phyloP scores from a whole-genome alignment of 73 alveolate genomes.

The Breviolum minutum region DNA sequence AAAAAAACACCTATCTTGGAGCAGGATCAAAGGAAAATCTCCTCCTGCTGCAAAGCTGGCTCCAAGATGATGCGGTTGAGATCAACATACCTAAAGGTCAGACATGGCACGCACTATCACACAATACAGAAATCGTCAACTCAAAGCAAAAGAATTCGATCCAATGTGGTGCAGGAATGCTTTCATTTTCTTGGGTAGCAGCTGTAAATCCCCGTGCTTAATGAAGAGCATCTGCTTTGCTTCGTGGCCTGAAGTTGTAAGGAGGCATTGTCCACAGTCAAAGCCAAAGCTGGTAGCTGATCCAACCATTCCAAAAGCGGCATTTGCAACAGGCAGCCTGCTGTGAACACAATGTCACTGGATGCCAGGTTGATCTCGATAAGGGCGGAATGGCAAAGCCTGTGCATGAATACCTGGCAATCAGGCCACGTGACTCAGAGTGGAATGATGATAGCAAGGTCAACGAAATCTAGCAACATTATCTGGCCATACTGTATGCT shows the following conservation, averaged over 20 bases:
- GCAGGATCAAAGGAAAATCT: neutral
- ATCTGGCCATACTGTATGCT: neutral
- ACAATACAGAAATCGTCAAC: no score
- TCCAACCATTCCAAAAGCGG: neutral
- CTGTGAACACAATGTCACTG: slow-evolving; percentile 60
- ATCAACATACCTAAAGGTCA: slow-evolving; percentile 28
- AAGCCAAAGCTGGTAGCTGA: neutral
- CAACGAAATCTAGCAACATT: neutral
- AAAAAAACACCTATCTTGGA: neutral
- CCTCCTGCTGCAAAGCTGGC: slow-evolving; percentile 74
- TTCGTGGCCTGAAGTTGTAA: slow-evolving; percentile 46
- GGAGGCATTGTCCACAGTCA: neutral
- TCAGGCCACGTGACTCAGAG: neutral
- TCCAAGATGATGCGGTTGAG: slow-evolving; percentile 33
- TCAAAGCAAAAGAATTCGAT: no score
- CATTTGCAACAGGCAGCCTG: neutral
- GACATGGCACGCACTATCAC: neutral
- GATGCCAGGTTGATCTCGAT: slow-evolving; percentile 65
- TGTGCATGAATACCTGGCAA: slow-evolving; percentile 94
- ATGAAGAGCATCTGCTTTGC: slow-evolving; percentile 86
- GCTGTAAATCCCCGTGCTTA: slow-evolving; percentile 88
- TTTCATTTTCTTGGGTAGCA: neutral
- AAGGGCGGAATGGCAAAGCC: slow-evolving; percentile 87
- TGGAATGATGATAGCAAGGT: neutral
- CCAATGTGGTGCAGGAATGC: no score